Conservation (phyloP, 768 basidiomycete genomes). For the Rickenella mellea region DNA sequence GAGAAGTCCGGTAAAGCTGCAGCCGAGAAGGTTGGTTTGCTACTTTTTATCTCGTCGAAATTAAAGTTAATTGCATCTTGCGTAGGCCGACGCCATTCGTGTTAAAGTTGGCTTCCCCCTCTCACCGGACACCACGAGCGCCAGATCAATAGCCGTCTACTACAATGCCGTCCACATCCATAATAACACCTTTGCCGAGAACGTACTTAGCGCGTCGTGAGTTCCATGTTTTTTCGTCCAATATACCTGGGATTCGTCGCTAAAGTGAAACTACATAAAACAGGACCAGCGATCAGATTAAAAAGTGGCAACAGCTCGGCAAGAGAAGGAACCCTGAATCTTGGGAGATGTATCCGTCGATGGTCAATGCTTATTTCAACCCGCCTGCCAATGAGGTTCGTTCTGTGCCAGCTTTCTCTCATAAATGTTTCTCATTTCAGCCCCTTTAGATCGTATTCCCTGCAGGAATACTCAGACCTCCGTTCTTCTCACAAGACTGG, state of each 20-base stretch:
- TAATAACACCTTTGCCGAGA: constrained; percentile 71
- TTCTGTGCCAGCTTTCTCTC: not conserved
- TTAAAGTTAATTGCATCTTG: constrained; percentile 5
- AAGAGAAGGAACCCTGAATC: constrained; percentile 52
- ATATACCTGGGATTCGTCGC: constrained; percentile 1
- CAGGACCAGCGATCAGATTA: constrained; percentile 51
- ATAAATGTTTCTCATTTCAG: not conserved
- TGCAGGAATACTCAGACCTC: constrained; percentile 88
- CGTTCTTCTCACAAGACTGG: constrained; percentile 83
- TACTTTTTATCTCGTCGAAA: not conserved
- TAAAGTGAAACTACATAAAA: not conserved
- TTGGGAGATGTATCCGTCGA: constrained; percentile 87
- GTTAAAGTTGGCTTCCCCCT: constrained; percentile 92
- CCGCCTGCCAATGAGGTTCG: constrained; percentile 79
- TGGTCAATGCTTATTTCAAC: constrained; percentile 83
- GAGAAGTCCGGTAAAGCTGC: constrained; percentile 70
- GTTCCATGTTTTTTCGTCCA: constrained; percentile 10
- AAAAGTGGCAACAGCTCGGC: constrained; percentile 72
- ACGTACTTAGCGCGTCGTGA: constrained; percentile 59
- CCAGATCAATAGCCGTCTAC: constrained; percentile 62
- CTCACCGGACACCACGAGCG: constrained; percentile 70
- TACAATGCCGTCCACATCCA: constrained; percentile 63
- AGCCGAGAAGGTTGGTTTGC: constrained; percentile 57
- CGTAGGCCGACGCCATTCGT: constrained; percentile 67
- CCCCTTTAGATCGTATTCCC: constrained; percentile 81